Conservation (phyloP, 345 rosid genomes). For the Camelina sativa region DNA sequence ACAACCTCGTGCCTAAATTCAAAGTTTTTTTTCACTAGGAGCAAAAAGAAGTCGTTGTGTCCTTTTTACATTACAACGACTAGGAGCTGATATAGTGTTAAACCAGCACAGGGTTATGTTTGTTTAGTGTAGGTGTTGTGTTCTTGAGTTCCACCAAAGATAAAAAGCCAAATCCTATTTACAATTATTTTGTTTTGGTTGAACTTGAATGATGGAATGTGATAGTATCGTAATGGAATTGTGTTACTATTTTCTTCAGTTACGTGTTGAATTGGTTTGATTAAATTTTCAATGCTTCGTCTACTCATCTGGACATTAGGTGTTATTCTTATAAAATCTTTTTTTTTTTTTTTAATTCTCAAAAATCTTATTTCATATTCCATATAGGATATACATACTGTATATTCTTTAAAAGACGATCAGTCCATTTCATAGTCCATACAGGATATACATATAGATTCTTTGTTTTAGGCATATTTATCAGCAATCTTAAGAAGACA, state of each 20-base stretch:
- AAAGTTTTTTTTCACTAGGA: too few relatives aligned
- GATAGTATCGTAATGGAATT: too few relatives aligned
- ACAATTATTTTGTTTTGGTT: too few relatives aligned
- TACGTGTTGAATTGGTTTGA: background rate
- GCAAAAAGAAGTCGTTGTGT: background rate
- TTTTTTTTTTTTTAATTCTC: background rate
- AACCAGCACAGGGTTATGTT: too few relatives aligned
- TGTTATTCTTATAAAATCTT: background rate
- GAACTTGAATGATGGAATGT: too few relatives aligned
- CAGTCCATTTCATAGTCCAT: background rate
- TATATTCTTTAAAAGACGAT: too few relatives aligned
- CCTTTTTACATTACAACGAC: background rate
- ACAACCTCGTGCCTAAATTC: background rate
- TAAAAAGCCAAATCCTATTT: too few relatives aligned
- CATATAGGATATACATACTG: background rate
- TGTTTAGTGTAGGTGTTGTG: too few relatives aligned
- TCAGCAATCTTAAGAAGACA: slow-evolving; percentile 38
- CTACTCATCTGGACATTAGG: background rate
- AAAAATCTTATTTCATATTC: background rate
- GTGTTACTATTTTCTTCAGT: background rate
- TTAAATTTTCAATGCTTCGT: background rate
- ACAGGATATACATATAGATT: background rate
- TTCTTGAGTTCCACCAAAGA: too few relatives aligned
- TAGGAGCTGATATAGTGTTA: too few relatives aligned
- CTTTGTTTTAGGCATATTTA: slow-evolving; percentile 20